Base-by-base conservation (phyloP, 1,284 basidiomycete genomes). In the Psilocybe mexicana region DNA sequence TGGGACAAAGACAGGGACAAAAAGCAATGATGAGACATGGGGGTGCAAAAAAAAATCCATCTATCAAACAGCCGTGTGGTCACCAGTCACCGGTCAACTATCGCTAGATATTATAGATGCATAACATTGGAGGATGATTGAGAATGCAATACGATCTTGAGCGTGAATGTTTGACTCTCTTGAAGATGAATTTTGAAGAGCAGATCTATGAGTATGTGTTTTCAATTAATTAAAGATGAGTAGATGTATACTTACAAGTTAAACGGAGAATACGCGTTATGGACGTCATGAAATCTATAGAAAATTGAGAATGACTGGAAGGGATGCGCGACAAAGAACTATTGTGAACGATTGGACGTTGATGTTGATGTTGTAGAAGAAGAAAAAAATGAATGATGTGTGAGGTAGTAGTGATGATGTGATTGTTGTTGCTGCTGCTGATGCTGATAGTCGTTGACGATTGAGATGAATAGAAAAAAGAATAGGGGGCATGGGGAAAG, bases 101-200 rank as follows among this genome's bases (percentile, higher is more conserved):
- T 55, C 45, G n/a, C 30, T 52, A 40, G 38, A 49, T 43, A 47
- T 40, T 55, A 57, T 45, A 43, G 33, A 36, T 52, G 30, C 42
- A 28, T 36, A n/a, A 33, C 35, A 25, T n/a, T 10, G 43, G n/a
- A 26, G 38, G 49, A 24, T 12, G 10, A n/a, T 43, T 38, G 5
- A 7, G 50, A 36, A 18, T 43, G 56, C 55, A 36, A 58, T 51
- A 55, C 52, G 18, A 18, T 18, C 18, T 18, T 18, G 18, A 18
- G 18, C 18, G 18, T 18, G 18, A 60, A 55, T 54, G 44, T 36
- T 33, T 53, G 36, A 35, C 18, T 60, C 53, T 62, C 55, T 61
- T 38, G 28, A 14, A 52, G 42, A 60, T 57, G 25, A 7, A 35
- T 14, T 48, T 42, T 24, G 49, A 33, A 43, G 23, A 24, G n/a